Evolutionary conservation across 805 yeast genomes (phyloP).

Genomic region (Candida boleticola): DNA sequence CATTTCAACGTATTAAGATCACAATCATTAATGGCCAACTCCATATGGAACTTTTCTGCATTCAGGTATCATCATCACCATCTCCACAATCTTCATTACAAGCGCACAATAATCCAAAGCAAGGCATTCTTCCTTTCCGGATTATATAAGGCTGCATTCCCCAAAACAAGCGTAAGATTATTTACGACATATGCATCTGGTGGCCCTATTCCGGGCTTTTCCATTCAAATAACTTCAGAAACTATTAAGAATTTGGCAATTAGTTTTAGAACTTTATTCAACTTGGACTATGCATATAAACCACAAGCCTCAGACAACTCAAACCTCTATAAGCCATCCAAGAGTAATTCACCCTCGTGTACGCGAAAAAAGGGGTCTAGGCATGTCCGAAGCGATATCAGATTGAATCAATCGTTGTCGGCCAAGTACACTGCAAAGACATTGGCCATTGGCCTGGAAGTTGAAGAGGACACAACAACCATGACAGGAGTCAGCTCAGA

Average conservation of each 20-base stretch:
- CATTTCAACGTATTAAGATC: neutral
- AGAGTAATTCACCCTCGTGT: too few species aligned
- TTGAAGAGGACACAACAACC: slow-evolving; percentile 12
- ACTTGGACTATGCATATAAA: slow-evolving; percentile 5
- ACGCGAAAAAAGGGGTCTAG: neutral
- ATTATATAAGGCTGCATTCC: slow-evolving; percentile 3
- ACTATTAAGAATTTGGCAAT: slow-evolving; percentile 6
- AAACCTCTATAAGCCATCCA: slow-evolving; percentile 3
- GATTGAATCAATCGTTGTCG: slow-evolving; percentile 29
- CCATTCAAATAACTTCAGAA: slow-evolving; percentile 4
- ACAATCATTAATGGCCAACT: slow-evolving; percentile 1
- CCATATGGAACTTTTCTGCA: slow-evolving; percentile 5
- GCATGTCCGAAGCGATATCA: slow-evolving; percentile 9
- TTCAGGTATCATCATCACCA: slow-evolving; percentile 1
- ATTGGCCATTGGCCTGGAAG: slow-evolving; percentile 18
- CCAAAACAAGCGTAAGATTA: slow-evolving; percentile 1
- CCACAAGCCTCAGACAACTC: neutral
- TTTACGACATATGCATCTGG: slow-evolving; percentile 5
- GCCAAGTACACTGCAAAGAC: slow-evolving; percentile 21
- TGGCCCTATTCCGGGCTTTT: slow-evolving; percentile 6
- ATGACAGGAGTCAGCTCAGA: slow-evolving; percentile 11
- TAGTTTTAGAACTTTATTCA: slow-evolving; percentile 5
- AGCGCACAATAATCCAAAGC: neutral
- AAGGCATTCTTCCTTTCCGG: neutral
- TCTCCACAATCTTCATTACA: neutral